These are phyloP conservation scores for Aspergillus egyptiacus DNA, from an alignment of 495 filamentous ascomycete genomes.

Conservation along the genomic window DNA sequence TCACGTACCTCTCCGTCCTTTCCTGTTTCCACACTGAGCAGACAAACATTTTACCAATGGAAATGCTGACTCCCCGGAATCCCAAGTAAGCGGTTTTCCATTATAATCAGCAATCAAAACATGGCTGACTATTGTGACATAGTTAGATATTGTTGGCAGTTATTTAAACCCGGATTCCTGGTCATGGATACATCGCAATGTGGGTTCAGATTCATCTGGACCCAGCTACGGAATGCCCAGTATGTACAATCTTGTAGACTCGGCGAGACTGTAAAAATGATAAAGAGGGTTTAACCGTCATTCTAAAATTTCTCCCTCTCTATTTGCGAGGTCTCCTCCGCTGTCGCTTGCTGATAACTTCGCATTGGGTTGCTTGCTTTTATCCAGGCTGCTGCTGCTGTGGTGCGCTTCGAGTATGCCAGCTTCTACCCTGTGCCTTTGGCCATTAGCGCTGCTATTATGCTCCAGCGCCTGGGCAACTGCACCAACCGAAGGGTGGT, in stretches of 20 bases:
- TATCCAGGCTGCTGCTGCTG: not conserved
- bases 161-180: not conserved
- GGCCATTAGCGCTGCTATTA: not conserved
- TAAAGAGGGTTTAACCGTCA: not conserved
- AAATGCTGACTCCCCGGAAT: too few relatives aligned
- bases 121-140: too few relatives aligned
- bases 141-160: too few relatives aligned
- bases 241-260: not conserved
- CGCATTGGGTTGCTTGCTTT: not conserved
- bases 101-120: too few relatives aligned
- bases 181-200: constrained; percentile 7
- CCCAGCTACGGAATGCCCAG: constrained; percentile 7
- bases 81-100: too few relatives aligned
- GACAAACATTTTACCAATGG: too few relatives aligned
- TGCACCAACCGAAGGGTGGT: not conserved
- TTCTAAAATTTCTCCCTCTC: not conserved
- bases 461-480: not conserved
- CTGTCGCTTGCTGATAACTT: too few relatives aligned
- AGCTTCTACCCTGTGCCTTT: not conserved
- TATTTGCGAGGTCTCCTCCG: not conserved
- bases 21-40: too few relatives aligned
- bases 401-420: constrained; percentile 6
- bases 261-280: constrained; percentile 3
- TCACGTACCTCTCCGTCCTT: too few relatives aligned
- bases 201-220: not conserved